Base-by-base conservation (phyloP, 192 early-diverging fungal genomes). In the Glomus cerebriforme region DNA sequence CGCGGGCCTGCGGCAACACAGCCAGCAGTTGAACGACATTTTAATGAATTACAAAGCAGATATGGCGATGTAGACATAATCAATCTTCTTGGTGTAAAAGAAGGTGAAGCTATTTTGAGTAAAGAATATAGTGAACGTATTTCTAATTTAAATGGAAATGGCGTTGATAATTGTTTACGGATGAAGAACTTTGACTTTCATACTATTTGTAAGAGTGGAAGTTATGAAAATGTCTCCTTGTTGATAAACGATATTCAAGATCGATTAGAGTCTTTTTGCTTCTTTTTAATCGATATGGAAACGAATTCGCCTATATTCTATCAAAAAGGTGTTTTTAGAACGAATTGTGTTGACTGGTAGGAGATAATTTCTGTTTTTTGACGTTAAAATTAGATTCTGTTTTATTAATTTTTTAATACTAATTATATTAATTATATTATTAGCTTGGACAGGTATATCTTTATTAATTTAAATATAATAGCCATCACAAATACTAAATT, bases 271-370 rank as follows among this genome's bases (percentile, higher is more conserved):
- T 64, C 81, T 60, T 92, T 85, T 83, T 88, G 90, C 31, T 95
- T 90, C 81, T 95, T 93, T 75, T 74, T 92, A n/a, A 82, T 88
- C 13, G 92, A 94, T 67, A 84, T 81, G 19, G 86, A 89, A 26
- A 83, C 85, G 26, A 89, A 87, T 35, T 71, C 80, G 5, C 81
- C 94, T 2, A 78, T 95, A 17, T 84, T 83, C 27, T 81, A 83
- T 7, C 98, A 99, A 83, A 82, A 89, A 12, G 97, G 97, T 27
- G 91, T 96, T 7, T 91, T 96, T 68, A 86, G 98, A 15, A 95
- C 94, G 2, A 99, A 98, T 78, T 99, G 98, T 80, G 84, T 99
- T 72, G 98, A 95, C 75, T 93, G 94, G 82, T 82, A 81, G 3
- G 47, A 8, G 12, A 24, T 1, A 10, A 65, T 62, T 47, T 32